phyloP scores from a whole-genome alignment of 495 filamentous ascomycete species.

The Oleoguttula mirabilis region DNA sequence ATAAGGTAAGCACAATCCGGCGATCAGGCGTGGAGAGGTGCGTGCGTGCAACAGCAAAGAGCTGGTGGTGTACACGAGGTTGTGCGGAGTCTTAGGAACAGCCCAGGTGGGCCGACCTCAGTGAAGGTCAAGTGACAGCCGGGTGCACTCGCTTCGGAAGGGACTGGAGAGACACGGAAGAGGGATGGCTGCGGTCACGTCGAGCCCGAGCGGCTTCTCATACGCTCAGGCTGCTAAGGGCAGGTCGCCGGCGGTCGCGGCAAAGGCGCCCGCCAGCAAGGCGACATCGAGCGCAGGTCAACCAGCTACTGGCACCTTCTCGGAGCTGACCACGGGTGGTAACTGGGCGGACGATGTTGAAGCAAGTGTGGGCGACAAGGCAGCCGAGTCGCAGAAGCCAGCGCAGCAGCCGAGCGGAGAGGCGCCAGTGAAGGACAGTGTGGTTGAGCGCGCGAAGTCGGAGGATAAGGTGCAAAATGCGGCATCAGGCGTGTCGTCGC shows the following conservation, averaged over 20 bases:
- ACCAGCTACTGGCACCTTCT: constrained; percentile 20
- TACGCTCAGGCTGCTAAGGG: constrained; percentile 94
- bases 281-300: constrained; percentile 26
- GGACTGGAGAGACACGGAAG: not conserved
- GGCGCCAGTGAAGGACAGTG: constrained; percentile 25
- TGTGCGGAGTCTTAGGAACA: not conserved
- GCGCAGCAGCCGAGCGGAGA: not conserved
- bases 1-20: not conserved
- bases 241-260: constrained; percentile 33
- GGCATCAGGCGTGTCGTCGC: constrained; percentile 50
- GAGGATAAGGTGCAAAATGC: constrained; percentile 9
- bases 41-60: not conserved
- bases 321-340: constrained; percentile 15
- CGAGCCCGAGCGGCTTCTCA: constrained; percentile 46
- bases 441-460: constrained; percentile 14
- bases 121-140: not conserved
- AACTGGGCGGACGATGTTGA: constrained; percentile 32
- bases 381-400: not conserved
- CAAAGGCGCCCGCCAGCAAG: constrained; percentile 25
- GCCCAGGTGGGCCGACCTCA: constrained; percentile 5
- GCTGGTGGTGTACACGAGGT: not conserved
- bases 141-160: not conserved
- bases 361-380: constrained; percentile 14
- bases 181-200: constrained; percentile 15
- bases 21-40: not conserved